Conservation (phyloP, 371 early-diverging fungal species). For the Mortierella sp. region DNA sequence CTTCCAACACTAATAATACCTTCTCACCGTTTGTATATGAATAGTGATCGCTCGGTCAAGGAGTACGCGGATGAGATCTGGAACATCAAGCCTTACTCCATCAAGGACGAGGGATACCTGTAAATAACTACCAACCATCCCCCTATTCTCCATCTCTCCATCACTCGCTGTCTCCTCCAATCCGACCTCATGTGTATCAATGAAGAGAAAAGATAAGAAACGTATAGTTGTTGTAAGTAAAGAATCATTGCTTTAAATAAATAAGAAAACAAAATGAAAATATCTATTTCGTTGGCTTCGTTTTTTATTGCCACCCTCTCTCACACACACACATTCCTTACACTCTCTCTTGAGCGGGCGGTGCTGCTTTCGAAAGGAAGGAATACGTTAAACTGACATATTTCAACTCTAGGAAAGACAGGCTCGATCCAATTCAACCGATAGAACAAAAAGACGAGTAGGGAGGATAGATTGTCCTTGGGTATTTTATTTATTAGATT, state of each 20-base stretch:
- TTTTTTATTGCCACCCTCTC: too few relatives aligned
- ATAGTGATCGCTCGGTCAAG: conserved; percentile 79
- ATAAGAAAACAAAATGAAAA: neutral
- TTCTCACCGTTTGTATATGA: neutral
- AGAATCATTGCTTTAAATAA: neutral
- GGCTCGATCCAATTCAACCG: too few relatives aligned
- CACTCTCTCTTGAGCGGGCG: too few relatives aligned
- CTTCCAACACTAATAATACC: neutral
- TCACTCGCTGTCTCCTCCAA: neutral
- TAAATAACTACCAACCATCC: conserved; percentile 7
- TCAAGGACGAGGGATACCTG: conserved; percentile 44
- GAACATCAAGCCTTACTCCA: conserved; percentile 71
- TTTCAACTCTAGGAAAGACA: too few relatives aligned
- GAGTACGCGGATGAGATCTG: conserved; percentile 92
- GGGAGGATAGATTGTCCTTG: too few relatives aligned
- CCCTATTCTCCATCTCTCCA: neutral
- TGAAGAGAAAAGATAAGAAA: neutral
- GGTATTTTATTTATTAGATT: too few relatives aligned
- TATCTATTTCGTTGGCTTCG: too few relatives aligned
- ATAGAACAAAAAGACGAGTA: too few relatives aligned
- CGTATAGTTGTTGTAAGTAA: neutral
- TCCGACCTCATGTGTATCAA: neutral
- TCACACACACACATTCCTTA: too few relatives aligned
- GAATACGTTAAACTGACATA: too few relatives aligned
- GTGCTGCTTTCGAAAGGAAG: too few relatives aligned